Evolutionary conservation across 306 rosid species (phyloP).

Genomic region (Rubus idaeus): DNA sequence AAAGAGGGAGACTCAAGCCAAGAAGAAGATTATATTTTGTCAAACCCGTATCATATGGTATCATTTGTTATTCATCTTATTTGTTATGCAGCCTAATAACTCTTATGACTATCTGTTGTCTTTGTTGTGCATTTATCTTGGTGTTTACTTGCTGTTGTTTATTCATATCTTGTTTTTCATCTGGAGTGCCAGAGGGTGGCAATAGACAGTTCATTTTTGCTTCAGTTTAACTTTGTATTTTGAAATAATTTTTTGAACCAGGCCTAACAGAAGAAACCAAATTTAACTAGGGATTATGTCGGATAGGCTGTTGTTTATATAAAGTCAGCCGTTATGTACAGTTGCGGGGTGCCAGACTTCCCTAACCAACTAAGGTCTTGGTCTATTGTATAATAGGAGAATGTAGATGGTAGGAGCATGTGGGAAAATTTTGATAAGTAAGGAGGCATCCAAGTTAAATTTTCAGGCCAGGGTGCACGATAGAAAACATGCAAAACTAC

Average conservation of each 20-base stretch:
- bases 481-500: not conserved
- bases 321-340: not conserved
- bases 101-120: not conserved
- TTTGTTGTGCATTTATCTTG: slow-evolving; percentile 14
- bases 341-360: too few relatives aligned
- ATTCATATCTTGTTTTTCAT: not conserved
- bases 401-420: too few relatives aligned
- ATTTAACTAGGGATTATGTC: too few relatives aligned
- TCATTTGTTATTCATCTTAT: slow-evolving; percentile 20
- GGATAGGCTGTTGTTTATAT: not conserved
- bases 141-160: not conserved
- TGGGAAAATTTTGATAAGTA: not conserved
- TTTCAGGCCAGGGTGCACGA: not conserved
- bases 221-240: not conserved
- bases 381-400: too few relatives aligned
- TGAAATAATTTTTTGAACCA: not conserved
- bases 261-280: too few relatives aligned
- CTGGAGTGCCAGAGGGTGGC: not conserved
- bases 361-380: too few relatives aligned
- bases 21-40: slow-evolving; percentile 80
- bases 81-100: slow-evolving; percentile 15
- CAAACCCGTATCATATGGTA: slow-evolving; percentile 98
- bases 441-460: not conserved
- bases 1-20: slow-evolving; percentile 82
- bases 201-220: not conserved